Evolutionary conservation across 331 rosid genomes (phyloP).

Genomic region (Acacia concinna): DNA sequence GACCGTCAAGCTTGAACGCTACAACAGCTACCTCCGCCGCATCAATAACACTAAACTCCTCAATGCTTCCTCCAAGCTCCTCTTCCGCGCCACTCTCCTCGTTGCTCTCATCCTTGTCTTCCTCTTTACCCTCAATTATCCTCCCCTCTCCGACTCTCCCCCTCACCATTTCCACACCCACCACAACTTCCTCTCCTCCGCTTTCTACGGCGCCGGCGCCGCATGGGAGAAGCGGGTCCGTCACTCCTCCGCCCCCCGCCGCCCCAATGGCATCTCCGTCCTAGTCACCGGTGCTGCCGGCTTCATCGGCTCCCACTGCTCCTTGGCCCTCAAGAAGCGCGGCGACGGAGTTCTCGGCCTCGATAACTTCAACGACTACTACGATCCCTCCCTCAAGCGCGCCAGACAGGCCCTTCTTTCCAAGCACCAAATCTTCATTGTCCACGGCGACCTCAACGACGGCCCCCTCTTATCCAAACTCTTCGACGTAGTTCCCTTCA

Average conservation of each 20-base stretch:
- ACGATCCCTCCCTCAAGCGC: conserved; percentile 81
- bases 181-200: conserved; percentile 61
- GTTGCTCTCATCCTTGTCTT: conserved; percentile 68
- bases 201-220: conserved; percentile 73
- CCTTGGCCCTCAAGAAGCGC: conserved; percentile 72
- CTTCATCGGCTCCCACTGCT: conserved; percentile 83
- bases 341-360: conserved; percentile 90
- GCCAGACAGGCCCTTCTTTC: conserved; percentile 56
- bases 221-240: conserved; percentile 86
- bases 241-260: conserved; percentile 68
- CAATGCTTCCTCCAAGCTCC: conserved; percentile 85
- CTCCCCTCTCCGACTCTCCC: conserved; percentile 44
- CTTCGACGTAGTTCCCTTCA: conserved; percentile 81
- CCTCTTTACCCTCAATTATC: conserved; percentile 80
- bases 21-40: conserved; percentile 79
- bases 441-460: conserved; percentile 86
- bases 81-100: conserved; percentile 80
- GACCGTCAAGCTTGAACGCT: conserved; percentile 79
- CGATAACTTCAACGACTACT: conserved; percentile 82
- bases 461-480: conserved; percentile 58
- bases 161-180: conserved; percentile 40
- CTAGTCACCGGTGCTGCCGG: conserved; percentile 93
- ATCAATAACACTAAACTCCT: conserved; percentile 89
- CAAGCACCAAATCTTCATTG: conserved; percentile 63
- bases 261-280: conserved; percentile 71